Evolutionary conservation across 148 eudicot species (phyloP), one percentile per base, ranked within the genome.

Genomic region (Spergularia marina): DNA sequence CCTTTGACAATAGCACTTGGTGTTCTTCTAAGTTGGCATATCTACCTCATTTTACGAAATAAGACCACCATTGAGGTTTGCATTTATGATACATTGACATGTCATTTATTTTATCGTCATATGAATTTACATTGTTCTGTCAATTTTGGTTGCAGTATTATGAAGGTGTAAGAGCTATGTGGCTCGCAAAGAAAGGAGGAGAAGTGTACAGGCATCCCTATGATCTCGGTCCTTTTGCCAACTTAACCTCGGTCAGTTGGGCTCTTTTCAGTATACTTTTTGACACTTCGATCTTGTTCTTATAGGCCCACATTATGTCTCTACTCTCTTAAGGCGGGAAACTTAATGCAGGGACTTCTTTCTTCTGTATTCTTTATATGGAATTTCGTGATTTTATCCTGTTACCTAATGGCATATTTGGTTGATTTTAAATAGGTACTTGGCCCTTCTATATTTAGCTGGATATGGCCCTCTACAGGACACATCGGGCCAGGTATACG

Each of bases 121-220:
- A 5, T 40, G 60, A 76, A 23, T 41, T 52, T 34, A 49, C 59
- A 52, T 20, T 14, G 36, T 10, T 63, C 36, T 76, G 36, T 12
- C 25, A 30, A 62, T 30, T 25, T 75, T 57, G 53, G 34, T 84
- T 81, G 57, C 85, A 95, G 99, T 91, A 95, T 80, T 88, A 91
- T 59, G 99, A 95, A 91, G 99, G 99, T 53, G 99, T 95, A 41
- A 91, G 97, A 80, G 96, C 97, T 20, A 87, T 91, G 97, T 89
- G 92, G 96, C 92, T 95, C 74, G 97, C 94, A n/a, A 92, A 90
- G 77, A 92, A 95, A 79, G 99, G 97, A 77, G 97, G 99, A 66
- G 88, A 90, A 64, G 85, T 92, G 23, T 91, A 95, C 80, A 83
- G 86, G 57, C 94, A 95, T 86, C 99, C 99, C 36, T 95, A 95